A percentile compares a stretch with the other conserved stretches of the same genome.
Conservation (phyloP, 2,329 filamentous ascomycete genomes). For the Colletotrichum sp. region DNA sequence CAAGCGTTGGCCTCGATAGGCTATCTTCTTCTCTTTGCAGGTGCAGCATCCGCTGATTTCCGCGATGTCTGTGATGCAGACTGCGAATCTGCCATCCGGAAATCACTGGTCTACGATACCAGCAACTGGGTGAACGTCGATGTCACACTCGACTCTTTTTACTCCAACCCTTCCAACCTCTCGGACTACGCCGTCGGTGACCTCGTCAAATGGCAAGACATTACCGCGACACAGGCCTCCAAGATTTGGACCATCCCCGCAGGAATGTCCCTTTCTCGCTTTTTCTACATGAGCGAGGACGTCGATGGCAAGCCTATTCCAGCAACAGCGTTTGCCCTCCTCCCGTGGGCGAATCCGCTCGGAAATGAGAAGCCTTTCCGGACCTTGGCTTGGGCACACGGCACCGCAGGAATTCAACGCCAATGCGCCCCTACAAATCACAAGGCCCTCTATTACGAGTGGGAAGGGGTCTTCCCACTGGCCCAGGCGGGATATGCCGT, state of each 20-base stretch:
- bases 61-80: slow-evolving; percentile 17
- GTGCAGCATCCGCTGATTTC: background rate
- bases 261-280: background rate
- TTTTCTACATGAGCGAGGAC: slow-evolving; percentile 21
- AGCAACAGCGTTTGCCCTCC: slow-evolving; percentile 18
- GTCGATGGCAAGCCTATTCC: slow-evolving; percentile 1
- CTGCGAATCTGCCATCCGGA: slow-evolving; percentile 1
- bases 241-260: slow-evolving; percentile 16
- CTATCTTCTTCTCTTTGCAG: background rate
- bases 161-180: slow-evolving; percentile 15
- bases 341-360: slow-evolving; percentile 8
- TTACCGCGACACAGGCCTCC: background rate
- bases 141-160: slow-evolving; percentile 14
- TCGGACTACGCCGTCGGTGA: slow-evolving; percentile 19
- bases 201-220: slow-evolving; percentile 23
- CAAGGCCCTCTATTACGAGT: slow-evolving; percentile 26
- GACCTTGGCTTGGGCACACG: slow-evolving; percentile 28
- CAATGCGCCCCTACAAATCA: slow-evolving; percentile 28
- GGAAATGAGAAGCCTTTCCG: background rate
- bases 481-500: slow-evolving; percentile 15
- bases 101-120: background rate
- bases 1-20: background rate
- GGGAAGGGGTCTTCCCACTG: slow-evolving; percentile 22
- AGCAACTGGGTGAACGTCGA: slow-evolving; percentile 8
- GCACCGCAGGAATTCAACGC: slow-evolving; percentile 25